A percentile compares a stretch with the other conserved stretches of the same genome.
These are phyloP conservation scores for Magnolia changhungtana DNA, from an alignment of 164 flowering plant species.

Conservation along the genomic window DNA sequence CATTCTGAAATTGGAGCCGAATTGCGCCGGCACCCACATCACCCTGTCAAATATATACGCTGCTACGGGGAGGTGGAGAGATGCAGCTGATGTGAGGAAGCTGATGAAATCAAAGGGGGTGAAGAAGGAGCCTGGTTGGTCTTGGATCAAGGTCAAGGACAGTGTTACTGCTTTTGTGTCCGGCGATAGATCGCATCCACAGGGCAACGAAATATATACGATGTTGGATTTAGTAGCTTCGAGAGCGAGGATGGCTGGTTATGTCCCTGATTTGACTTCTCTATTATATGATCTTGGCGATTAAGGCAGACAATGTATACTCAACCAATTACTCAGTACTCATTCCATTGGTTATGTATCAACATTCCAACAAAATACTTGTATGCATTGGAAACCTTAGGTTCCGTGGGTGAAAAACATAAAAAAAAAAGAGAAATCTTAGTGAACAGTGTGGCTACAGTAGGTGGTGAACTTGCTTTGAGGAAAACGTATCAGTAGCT, in stretches of 20 bases:
- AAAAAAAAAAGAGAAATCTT: background rate
- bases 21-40: conserved; percentile 71
- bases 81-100: conserved; percentile 68
- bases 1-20: conserved; percentile 57
- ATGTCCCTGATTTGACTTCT: conserved; percentile 4
- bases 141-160: conserved; percentile 71
- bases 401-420: background rate
- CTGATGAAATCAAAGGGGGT: conserved; percentile 74
- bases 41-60: conserved; percentile 71
- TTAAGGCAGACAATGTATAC: background rate
- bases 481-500: background rate
- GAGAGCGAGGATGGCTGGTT: conserved; percentile 20
- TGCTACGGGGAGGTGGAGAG: conserved; percentile 65
- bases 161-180: conserved; percentile 62
- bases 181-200: conserved; percentile 60
- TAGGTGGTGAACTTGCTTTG: background rate
- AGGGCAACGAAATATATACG: conserved; percentile 47
- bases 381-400: background rate
- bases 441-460: background rate
- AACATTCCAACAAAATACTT: too few species aligned
- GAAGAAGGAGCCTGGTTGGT: conserved; percentile 85
- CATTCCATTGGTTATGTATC: background rate
- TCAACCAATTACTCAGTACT: background rate
- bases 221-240: conserved; percentile 44
- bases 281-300: conserved; percentile 18